Conservation (phyloP, 108 stramenopile genomes). For the Nitzschia inconspicua region DNA sequence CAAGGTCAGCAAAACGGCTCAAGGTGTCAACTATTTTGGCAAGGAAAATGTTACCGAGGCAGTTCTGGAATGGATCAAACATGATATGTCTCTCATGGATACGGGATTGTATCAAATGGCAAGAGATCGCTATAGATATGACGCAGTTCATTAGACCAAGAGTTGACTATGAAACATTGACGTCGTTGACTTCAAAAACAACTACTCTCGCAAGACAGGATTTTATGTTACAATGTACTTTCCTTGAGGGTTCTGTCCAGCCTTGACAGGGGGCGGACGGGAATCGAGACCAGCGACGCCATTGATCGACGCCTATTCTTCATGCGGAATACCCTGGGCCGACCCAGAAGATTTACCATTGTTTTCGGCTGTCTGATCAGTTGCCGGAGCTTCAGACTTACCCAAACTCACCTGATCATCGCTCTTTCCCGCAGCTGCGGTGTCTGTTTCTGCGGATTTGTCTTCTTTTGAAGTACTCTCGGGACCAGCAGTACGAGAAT, state of each 20-base stretch:
- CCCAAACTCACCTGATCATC: background rate
- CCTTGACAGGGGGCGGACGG: background rate
- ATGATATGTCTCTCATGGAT: conserved; percentile 23
- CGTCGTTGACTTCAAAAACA: background rate
- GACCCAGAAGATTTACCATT: too few species aligned
- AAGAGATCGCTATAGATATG: background rate
- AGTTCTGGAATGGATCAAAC: conserved; percentile 6
- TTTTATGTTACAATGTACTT: background rate
- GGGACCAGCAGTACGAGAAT: conserved; percentile 25
- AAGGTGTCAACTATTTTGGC: conserved; percentile 4
- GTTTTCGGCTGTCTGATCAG: too few species aligned
- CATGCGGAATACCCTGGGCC: too few species aligned
- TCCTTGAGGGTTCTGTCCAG: background rate
- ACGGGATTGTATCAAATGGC: conserved; percentile 10
- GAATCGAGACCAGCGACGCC: background rate
- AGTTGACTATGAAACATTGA: background rate
- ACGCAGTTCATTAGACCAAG: background rate
- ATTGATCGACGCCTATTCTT: too few species aligned
- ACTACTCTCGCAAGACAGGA: background rate
- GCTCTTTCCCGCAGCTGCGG: background rate
- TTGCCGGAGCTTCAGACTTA: too few species aligned
- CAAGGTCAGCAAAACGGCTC: conserved; percentile 3
- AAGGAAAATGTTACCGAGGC: conserved; percentile 5
- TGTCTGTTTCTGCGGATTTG: background rate
- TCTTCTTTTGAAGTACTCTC: background rate